These are phyloP conservation scores for Boletus sensibilis DNA, from an alignment of 768 basidiomycete species.

Conservation along the genomic window DNA sequence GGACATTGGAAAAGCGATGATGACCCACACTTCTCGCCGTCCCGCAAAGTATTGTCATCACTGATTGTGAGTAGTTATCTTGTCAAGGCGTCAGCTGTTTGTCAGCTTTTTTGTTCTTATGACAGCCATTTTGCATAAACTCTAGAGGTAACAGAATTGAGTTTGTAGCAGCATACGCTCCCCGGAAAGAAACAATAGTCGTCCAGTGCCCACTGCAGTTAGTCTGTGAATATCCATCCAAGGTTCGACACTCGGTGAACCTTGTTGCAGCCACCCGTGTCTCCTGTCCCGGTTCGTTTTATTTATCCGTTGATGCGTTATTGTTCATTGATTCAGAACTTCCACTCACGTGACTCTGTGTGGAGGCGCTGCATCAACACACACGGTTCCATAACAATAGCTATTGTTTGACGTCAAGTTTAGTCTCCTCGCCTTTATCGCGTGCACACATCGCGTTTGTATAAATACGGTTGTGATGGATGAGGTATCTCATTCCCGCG, in stretches of 20 bases:
- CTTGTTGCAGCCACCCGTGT: constrained; percentile 12
- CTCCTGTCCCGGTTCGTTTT: background rate
- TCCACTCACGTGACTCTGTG: constrained; percentile 23
- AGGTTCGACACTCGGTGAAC: constrained; percentile 2
- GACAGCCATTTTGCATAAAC: background rate
- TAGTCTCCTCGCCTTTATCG: constrained; percentile 9
- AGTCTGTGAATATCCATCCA: constrained; percentile 5
- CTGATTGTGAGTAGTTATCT: constrained; percentile 8
- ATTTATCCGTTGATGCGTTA: constrained; percentile 15
- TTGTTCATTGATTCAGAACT: constrained; percentile 21
- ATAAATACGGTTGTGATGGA: constrained; percentile 21
- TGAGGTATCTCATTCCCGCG: constrained; percentile 11
- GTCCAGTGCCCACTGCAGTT: background rate
- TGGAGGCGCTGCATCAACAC: background rate
- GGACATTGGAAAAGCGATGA: constrained; percentile 18
- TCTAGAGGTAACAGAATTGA: background rate
- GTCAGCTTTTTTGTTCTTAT: constrained; percentile 1
- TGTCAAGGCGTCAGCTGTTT: background rate
- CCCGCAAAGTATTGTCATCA: background rate
- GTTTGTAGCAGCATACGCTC: background rate
- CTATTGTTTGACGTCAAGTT: constrained; percentile 27
- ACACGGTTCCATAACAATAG: constrained; percentile 21
- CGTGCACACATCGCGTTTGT: constrained; percentile 1
- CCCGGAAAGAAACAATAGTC: constrained; percentile 15
- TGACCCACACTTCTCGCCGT: background rate